Evolutionary conservation across 2,329 filamentous ascomycete species (phyloP), one percentile per base, ranked within the genome.

Genomic region (Fusarium proliferatum): DNA sequence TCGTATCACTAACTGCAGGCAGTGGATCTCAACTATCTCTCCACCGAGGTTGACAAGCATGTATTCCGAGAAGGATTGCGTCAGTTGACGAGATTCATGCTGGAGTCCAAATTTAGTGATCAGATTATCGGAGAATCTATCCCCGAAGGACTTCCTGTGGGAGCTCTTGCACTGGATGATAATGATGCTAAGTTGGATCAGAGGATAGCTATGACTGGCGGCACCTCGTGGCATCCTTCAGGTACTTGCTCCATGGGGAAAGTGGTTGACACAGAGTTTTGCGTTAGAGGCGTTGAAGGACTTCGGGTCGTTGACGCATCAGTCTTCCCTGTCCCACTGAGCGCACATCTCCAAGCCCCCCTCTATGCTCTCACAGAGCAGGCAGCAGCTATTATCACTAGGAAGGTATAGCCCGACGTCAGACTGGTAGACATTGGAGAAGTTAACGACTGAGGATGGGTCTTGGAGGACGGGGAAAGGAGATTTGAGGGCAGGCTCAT

Each of bases 181-280:
- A 62, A 45, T 30, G 71, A 78, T 36, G 58, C 76, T 11, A 76
- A 73, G 48, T 62, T 78, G 16, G 62, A 79, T 41, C 33, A 76
- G 21, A 68, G 77, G 21, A 9, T 78, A 15, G 75, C 75, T 7
- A 52, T 66, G 62, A 64, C 74, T 3, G 49, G 71, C 9, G 61
- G 85, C 81, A 86, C 87, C 0, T 88, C 90, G 69, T 79, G 77
- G 75, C 89, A 91, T 77, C 85, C 86, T 3, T 86, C 84, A 0
- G 86, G 86, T 57, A 88, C 87, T 1, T 87, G 84, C 58, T 82
- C 87, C 0, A 91, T 91, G 75, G 89, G 89, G 4, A 82, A 82
- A 7, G 88, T 90, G 1, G 79, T 91, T n/a, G 88, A 91, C 76
- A 83, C 81, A 0, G 82, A 86, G 61, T 89, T 90, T 77, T 82